Evolutionary conservation across 805 yeast genomes (phyloP).

Genomic region (Jamesozyma jinghongensis): DNA sequence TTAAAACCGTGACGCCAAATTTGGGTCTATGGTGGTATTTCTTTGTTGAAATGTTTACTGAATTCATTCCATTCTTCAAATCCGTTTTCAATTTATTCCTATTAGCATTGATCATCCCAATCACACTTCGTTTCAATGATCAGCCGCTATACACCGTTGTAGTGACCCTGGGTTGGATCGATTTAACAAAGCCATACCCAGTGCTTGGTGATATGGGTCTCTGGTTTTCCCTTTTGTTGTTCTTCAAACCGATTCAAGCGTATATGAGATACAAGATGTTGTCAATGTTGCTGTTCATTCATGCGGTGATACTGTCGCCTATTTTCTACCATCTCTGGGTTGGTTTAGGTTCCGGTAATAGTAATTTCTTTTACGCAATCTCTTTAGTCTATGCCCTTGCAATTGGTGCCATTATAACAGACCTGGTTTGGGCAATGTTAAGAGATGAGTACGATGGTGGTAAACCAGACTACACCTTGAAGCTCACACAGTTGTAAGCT

Average conservation of each 20-base stretch:
- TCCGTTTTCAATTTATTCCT: constrained; percentile 75
- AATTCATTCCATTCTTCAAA: constrained; percentile 73
- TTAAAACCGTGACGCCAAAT: constrained; percentile 75
- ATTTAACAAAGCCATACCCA: constrained; percentile 77
- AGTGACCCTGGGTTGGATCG: constrained; percentile 41
- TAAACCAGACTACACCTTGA: constrained; percentile 27
- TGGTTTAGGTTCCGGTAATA: constrained; percentile 85
- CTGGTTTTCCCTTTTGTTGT: constrained; percentile 39
- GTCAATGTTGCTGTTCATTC: constrained; percentile 44
- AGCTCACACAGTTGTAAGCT: constrained; percentile 41
- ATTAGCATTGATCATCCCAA: constrained; percentile 58
- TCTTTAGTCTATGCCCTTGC: constrained; percentile 72
- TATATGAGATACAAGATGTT: constrained; percentile 40
- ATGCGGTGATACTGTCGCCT: constrained; percentile 64
- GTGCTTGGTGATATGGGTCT: constrained; percentile 68
- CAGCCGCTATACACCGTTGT: constrained; percentile 53
- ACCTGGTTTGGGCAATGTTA: constrained; percentile 73
- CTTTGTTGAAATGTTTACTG: constrained; percentile 90
- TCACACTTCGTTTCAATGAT: constrained; percentile 54
- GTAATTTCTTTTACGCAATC: constrained; percentile 93
- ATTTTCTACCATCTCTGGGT: constrained; percentile 93
- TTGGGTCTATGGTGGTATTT: constrained; percentile 98
- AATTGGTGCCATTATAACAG: constrained; percentile 57
- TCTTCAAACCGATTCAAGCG: constrained; percentile 39
- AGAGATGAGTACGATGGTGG: constrained; percentile 54